Conservation (phyloP, 176 grass and related monocot genomes). For the Phoenix dactylifera region DNA sequence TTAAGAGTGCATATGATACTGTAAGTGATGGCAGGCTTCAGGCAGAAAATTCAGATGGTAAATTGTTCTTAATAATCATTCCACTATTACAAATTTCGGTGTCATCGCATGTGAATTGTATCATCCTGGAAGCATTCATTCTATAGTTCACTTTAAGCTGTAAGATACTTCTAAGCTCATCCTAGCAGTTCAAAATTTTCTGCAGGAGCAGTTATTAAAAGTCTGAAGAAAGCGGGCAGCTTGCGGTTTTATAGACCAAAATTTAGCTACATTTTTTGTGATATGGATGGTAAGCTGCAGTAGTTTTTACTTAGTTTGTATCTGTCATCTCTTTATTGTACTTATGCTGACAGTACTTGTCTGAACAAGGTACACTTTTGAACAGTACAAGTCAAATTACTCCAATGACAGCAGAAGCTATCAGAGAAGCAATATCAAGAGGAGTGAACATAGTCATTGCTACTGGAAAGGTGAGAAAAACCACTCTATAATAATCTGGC, state of each 20-base stretch:
- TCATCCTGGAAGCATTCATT: too few relatives aligned
- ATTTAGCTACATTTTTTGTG: conserved; percentile 91
- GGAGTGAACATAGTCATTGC: conserved; percentile 88
- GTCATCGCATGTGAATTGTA: too few relatives aligned
- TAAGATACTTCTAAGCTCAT: conserved; percentile 25
- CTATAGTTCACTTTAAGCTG: conserved; percentile 4
- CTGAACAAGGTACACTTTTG: conserved; percentile 74
- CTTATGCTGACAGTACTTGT: conserved; percentile 9
- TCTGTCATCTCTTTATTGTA: conserved; percentile 15
- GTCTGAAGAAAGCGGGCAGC: conserved; percentile 49
- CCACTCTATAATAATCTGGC: background rate
- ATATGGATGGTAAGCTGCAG: conserved; percentile 78
- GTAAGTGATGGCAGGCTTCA: conserved; percentile 26
- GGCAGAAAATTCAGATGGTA: conserved; percentile 47
- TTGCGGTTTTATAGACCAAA: conserved; percentile 96
- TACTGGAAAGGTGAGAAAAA: conserved; percentile 74
- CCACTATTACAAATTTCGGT: background rate
- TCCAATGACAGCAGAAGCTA: conserved; percentile 65
- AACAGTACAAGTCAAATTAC: conserved; percentile 93
- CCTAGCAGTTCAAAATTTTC: conserved; percentile 58
- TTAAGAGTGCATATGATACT: conserved; percentile 33
- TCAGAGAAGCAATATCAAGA: conserved; percentile 79
- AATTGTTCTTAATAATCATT: conserved; percentile 12
- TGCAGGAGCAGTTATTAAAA: conserved; percentile 46
- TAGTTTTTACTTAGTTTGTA: conserved; percentile 14